phyloP scores from a whole-genome alignment of 768 basidiomycete species.

The Xerocomus brunneocitrinus region DNA sequence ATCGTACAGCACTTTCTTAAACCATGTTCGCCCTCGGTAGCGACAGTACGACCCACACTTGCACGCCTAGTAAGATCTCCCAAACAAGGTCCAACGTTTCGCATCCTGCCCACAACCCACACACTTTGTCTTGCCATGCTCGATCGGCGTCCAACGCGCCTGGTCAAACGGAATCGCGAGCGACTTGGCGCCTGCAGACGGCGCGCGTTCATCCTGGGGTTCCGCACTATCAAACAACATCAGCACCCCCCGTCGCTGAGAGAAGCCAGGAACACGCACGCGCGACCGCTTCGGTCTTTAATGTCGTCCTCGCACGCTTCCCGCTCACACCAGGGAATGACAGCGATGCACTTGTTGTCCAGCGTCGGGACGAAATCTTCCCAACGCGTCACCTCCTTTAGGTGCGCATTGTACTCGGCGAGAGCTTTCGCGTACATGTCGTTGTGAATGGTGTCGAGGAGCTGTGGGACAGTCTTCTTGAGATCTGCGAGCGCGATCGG shows the following conservation, averaged over 20 bases:
- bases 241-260: too few species aligned
- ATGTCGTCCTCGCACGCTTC: conserved; percentile 96
- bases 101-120: conserved; percentile 82
- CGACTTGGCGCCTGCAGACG: conserved; percentile 95
- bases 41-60: too few species aligned
- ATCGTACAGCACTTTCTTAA: too few species aligned
- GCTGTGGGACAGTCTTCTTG: conserved; percentile 45
- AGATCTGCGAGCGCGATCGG: conserved; percentile 50
- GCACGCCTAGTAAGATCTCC: conserved; percentile 65
- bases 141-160: conserved; percentile 71
- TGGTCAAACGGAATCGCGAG: conserved; percentile 97
- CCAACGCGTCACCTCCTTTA: conserved; percentile 81
- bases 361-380: conserved; percentile 89
- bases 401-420: conserved; percentile 60
- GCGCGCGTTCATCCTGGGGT: conserved; percentile 89
- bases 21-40: too few species aligned
- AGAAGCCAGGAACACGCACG: conserved; percentile 42
- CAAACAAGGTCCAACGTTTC: conserved; percentile 97
- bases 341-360: conserved; percentile 81
- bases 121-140: conserved; percentile 84
- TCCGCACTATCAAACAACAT: conserved; percentile 52
- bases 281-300: conserved; percentile 86
- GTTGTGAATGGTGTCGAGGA: conserved; percentile 82
- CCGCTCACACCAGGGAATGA: conserved; percentile 94
- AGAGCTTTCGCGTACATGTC: conserved; percentile 86